These are phyloP conservation scores for Zoysia matrella DNA, from an alignment of 202 grass and related monocot species.

Conservation along the genomic window DNA sequence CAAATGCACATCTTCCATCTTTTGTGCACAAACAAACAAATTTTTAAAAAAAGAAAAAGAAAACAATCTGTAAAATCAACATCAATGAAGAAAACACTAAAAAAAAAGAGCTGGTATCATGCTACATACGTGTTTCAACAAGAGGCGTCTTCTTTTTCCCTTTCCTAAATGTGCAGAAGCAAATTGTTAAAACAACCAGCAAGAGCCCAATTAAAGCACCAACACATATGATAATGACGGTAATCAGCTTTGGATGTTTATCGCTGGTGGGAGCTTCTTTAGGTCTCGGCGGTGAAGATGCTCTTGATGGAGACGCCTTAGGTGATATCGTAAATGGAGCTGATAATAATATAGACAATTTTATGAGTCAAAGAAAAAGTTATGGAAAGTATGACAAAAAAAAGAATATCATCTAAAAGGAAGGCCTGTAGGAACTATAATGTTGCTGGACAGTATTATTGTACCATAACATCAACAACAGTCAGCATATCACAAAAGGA, in stretches of 20 bases:
- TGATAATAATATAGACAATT: conserved; percentile 48
- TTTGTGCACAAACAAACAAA: no score
- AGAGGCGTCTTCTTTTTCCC: conserved; percentile 53
- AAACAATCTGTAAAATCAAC: no score
- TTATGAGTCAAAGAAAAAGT: conserved; percentile 26
- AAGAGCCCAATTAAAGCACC: conserved; percentile 68
- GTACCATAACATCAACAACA: conserved; percentile 16
- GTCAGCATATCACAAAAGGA: conserved; percentile 12
- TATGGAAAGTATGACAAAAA: neutral
- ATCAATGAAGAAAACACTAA: neutral
- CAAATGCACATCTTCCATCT: no score
- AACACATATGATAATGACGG: conserved; percentile 75
- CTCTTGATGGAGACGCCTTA: conserved; percentile 62
- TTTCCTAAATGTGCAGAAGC: conserved; percentile 74
- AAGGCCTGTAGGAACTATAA: neutral
- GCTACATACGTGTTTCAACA: conserved; percentile 68
- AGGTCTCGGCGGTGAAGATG: conserved; percentile 34
- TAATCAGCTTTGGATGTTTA: conserved; percentile 59
- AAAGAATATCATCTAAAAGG: neutral
- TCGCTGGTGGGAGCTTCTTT: conserved; percentile 34
- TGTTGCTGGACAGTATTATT: neutral
- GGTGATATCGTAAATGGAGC: conserved; percentile 74
- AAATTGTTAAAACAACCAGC: conserved; percentile 67
- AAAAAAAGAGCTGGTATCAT: conserved; percentile 25
- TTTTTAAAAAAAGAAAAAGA: no score